Percentiles rank a stretch among this genome's conserved stretches.
Evolutionary conservation across 495 filamentous ascomycete genomes (phyloP).

Genomic region (Aspergillus cristatus): DNA sequence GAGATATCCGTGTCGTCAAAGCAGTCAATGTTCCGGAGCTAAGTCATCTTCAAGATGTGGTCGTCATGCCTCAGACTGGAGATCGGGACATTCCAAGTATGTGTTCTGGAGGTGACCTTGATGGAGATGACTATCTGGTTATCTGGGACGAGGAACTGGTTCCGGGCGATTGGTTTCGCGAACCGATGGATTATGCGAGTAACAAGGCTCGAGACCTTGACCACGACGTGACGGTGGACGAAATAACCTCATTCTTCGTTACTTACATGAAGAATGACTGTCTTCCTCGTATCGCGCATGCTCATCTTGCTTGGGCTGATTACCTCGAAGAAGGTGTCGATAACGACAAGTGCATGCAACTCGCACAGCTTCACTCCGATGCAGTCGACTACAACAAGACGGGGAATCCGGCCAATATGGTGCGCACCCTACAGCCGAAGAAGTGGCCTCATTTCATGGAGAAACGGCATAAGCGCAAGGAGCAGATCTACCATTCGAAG

Average conservation of each 20-base stretch:
- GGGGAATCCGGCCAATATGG: conserved; percentile 65
- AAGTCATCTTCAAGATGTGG: conserved; percentile 67
- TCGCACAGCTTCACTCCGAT: conserved; percentile 77
- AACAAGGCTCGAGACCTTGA: conserved; percentile 42
- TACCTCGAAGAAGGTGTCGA: conserved; percentile 50
- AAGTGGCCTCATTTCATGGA: conserved; percentile 92
- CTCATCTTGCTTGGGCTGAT: conserved; percentile 78
- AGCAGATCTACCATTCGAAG: conserved; percentile 53
- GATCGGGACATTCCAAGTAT: conserved; percentile 82
- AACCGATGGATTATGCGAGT: conserved; percentile 64
- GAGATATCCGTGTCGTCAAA: conserved; percentile 79
- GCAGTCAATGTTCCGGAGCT: conserved; percentile 71
- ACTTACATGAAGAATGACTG: conserved; percentile 88
- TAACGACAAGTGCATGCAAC: conserved; percentile 58
- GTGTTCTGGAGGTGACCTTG: conserved; percentile 93
- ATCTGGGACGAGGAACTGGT: conserved; percentile 81
- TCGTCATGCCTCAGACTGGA: conserved; percentile 78
- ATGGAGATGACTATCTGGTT: conserved; percentile 92
- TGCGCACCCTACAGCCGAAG: conserved; percentile 44
- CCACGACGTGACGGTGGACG: conserved; percentile 52
- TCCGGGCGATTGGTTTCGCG: conserved; percentile 56
- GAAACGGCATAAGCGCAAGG: conserved; percentile 42
- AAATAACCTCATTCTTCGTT: conserved; percentile 80
- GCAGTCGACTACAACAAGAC: conserved; percentile 93
- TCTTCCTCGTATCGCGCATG: conserved; percentile 68